phyloP scores from a whole-genome alignment of 2,329 filamentous ascomycete species.

The Decorospora gaudefroyi region DNA sequence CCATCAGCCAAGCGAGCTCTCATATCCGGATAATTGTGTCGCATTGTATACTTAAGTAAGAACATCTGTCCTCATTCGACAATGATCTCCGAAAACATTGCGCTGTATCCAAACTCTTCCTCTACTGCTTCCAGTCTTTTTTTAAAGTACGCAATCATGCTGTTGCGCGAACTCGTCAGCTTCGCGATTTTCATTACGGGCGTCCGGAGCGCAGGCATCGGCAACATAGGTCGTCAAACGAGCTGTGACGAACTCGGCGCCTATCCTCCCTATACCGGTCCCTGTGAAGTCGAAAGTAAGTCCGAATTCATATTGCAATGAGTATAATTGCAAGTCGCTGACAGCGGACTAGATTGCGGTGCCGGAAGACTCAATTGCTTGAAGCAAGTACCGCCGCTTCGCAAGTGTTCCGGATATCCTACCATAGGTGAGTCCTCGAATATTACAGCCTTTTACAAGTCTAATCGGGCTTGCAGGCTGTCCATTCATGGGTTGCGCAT shows the following conservation, averaged over 20 bases:
- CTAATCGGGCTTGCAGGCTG: background rate
- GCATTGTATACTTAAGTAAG: conserved; percentile 8
- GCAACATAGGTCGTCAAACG: conserved; percentile 5
- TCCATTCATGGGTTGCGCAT: background rate
- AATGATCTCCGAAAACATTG: background rate
- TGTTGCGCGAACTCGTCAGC: background rate
- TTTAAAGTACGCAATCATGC: background rate
- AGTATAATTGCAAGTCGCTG: background rate
- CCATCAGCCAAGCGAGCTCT: background rate
- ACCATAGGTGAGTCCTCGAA: background rate
- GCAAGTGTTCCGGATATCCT: conserved; percentile 5
- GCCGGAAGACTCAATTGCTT: conserved; percentile 8
- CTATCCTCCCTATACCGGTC: no score
- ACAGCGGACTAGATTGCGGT: conserved; percentile 7
- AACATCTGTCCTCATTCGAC: background rate
- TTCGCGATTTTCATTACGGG: background rate
- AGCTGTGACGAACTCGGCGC: conserved; percentile 11
- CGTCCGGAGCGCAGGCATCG: conserved; percentile 2
- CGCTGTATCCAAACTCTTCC: background rate
- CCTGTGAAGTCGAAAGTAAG: no score
- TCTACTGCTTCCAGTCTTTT: background rate
- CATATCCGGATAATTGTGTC: conserved; percentile 9
- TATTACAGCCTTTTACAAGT: background rate
- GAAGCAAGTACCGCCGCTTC: conserved; percentile 4
- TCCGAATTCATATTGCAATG: conserved; percentile 10